These are phyloP conservation scores for Collybia sordida DNA, from an alignment of 768 basidiomycete species.

Conservation along the genomic window DNA sequence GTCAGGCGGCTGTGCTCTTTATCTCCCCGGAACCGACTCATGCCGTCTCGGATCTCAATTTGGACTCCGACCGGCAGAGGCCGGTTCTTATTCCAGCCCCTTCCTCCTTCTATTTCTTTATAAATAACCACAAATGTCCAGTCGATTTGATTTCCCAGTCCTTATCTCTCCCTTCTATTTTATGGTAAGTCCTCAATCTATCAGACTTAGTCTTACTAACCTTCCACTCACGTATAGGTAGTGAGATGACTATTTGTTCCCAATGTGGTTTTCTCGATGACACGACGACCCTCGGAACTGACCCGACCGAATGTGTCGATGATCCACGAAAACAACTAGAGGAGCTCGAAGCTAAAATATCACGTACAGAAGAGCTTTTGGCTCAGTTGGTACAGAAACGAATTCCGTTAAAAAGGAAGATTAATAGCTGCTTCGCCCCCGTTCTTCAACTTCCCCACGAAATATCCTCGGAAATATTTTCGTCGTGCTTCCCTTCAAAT, in stretches of 20 bases:
- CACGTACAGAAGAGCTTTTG: slow-evolving; percentile 8
- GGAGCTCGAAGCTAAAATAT: slow-evolving; percentile 15
- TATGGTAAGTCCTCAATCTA: background rate
- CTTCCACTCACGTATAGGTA: no score
- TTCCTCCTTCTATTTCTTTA: slow-evolving; percentile 9
- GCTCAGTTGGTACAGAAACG: slow-evolving; percentile 11
- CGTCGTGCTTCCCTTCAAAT: slow-evolving; percentile 9
- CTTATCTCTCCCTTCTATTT: background rate
- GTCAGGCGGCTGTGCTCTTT: background rate
- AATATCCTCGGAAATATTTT: slow-evolving; percentile 18
- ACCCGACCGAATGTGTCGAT: background rate
- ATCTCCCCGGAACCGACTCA: background rate
- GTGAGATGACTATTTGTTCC: background rate
- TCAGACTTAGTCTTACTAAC: background rate
- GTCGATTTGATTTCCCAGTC: slow-evolving; percentile 1
- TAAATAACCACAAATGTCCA: slow-evolving; percentile 2
- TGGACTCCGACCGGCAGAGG: no score
- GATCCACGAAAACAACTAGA: slow-evolving; percentile 14
- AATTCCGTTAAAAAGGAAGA: slow-evolving; percentile 15
- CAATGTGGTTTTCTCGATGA: background rate
- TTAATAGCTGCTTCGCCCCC: slow-evolving; percentile 12
- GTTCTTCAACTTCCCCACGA: slow-evolving; percentile 18
- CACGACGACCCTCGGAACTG: background rate
- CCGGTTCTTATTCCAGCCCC: slow-evolving; percentile 3
- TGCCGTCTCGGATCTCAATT: no score